These are phyloP conservation scores for Castanopsis chinensis DNA, from an alignment of 306 rosid species.

Conservation along the genomic window DNA sequence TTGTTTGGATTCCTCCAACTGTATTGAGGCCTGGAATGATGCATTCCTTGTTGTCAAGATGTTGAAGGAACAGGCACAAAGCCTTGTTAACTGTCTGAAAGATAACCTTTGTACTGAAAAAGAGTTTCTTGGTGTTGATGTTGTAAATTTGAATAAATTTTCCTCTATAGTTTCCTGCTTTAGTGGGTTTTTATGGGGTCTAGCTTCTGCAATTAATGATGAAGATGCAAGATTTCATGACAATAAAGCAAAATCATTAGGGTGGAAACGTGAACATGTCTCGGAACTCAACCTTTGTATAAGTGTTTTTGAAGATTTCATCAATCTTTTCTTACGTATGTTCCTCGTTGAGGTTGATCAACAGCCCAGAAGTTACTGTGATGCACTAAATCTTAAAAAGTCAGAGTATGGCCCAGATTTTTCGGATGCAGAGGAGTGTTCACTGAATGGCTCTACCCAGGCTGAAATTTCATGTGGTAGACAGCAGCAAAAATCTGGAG, in stretches of 20 bases:
- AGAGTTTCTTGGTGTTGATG: conserved; percentile 30
- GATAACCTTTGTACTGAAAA: conserved; percentile 28
- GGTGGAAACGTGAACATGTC: conserved; percentile 37
- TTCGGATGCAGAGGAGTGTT: conserved; percentile 19
- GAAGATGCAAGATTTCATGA: conserved; percentile 31
- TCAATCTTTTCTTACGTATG: conserved; percentile 39
- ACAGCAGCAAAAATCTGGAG: conserved; percentile 24
- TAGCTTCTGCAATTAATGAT: conserved; percentile 46
- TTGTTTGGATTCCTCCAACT: conserved; percentile 33
- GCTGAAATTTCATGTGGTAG: conserved; percentile 28
- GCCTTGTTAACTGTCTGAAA: conserved; percentile 40
- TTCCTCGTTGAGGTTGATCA: conserved; percentile 42
- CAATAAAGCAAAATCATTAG: conserved; percentile 32
- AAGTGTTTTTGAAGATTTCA: conserved; percentile 39
- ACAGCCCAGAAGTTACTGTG: conserved; percentile 31
- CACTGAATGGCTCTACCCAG: conserved; percentile 18
- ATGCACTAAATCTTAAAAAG: conserved; percentile 34
- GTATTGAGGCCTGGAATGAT: conserved; percentile 45
- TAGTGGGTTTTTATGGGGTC: conserved; percentile 73
- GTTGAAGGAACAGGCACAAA: conserved; percentile 59
- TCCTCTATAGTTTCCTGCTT: conserved; percentile 61
- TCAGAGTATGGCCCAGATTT: conserved; percentile 9
- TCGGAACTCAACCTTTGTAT: conserved; percentile 51
- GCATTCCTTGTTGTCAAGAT: conserved; percentile 43
- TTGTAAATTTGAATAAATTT: conserved; percentile 44